Percentiles rank a stretch among this genome's conserved stretches.
phyloP scores from a whole-genome alignment of 75 land plant genomes.

The Gnetum montanum region DNA sequence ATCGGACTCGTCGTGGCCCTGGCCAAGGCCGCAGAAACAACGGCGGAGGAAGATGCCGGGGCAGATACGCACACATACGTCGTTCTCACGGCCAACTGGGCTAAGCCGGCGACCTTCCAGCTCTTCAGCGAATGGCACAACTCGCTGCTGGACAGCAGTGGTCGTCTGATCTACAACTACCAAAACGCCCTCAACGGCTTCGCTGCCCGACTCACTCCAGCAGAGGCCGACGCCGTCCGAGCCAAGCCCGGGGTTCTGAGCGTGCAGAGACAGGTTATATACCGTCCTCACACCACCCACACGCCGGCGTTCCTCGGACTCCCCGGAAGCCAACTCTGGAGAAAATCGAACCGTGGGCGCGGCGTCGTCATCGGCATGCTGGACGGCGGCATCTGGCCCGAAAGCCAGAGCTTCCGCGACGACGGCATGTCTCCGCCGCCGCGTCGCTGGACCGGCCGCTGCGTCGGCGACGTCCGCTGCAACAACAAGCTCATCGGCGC shows the following conservation, averaged over 20 bases:
- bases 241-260: slow-evolving; percentile 12
- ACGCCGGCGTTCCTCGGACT: slow-evolving; percentile 46
- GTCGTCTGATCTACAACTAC: slow-evolving; percentile 34
- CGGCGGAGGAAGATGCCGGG: no score
- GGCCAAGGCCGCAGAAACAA: no score
- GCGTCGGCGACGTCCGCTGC: slow-evolving; percentile 15
- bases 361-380: slow-evolving; percentile 40
- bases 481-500: slow-evolving; percentile 23
- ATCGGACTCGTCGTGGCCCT: no score
- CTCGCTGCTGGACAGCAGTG: neutral
- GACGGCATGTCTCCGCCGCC: slow-evolving; percentile 10
- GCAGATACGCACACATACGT: no score
- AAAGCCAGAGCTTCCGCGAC: slow-evolving; percentile 10
- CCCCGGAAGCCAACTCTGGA: slow-evolving; percentile 12
- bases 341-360: slow-evolving; percentile 26
- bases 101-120: no score
- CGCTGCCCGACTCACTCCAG: no score
- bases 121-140: no score
- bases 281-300: slow-evolving; percentile 48
- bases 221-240: slow-evolving; percentile 25
- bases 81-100: no score
- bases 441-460: slow-evolving; percentile 7
- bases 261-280: slow-evolving; percentile 34
- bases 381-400: slow-evolving; percentile 38
- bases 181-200: slow-evolving; percentile 34